phyloP scores from a whole-genome alignment of 1,139 yeast genomes.

The Candida sp. region DNA sequence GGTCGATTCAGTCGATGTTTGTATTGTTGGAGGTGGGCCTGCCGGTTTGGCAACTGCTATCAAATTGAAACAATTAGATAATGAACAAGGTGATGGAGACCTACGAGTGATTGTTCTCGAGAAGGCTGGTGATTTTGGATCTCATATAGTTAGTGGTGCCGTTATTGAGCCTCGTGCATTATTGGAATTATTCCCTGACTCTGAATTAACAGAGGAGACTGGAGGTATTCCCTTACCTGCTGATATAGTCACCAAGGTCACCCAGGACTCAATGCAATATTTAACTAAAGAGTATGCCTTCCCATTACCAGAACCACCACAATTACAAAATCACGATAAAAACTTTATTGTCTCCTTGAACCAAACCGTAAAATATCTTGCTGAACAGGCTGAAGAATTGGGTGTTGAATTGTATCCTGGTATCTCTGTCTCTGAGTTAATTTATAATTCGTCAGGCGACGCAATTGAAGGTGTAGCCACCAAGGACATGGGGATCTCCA shows the following conservation, averaged over 20 bases:
- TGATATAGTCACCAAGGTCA: slow-evolving; percentile 72
- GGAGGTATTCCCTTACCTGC: slow-evolving; percentile 68
- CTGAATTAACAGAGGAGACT: slow-evolving; percentile 52
- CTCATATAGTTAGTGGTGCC: slow-evolving; percentile 92
- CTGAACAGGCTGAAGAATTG: slow-evolving; percentile 86
- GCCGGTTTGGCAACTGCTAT: slow-evolving; percentile 97
- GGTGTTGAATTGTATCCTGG: slow-evolving; percentile 96
- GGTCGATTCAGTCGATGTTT: slow-evolving; percentile 83
- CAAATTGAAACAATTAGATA: slow-evolving; percentile 77
- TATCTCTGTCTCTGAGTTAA: slow-evolving; percentile 80
- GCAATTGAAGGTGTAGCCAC: slow-evolving; percentile 89
- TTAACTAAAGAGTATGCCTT: slow-evolving; percentile 55
- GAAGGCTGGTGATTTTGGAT: slow-evolving; percentile 89
- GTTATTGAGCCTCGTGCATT: slow-evolving; percentile 88
- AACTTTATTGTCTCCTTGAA: slow-evolving; percentile 85
- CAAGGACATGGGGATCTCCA: slow-evolving; percentile 82
- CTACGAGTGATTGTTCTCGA: slow-evolving; percentile 85
- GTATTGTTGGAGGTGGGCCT: slow-evolving; percentile 98
- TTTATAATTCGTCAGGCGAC: slow-evolving; percentile 55
- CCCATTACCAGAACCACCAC: slow-evolving; percentile 92
- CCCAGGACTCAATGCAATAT: slow-evolving; percentile 65
- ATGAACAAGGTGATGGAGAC: slow-evolving; percentile 62
- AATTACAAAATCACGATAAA: slow-evolving; percentile 73
- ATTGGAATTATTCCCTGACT: slow-evolving; percentile 80
- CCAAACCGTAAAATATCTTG: slow-evolving; percentile 75